These are phyloP conservation scores for Leccinum arenicola DNA, from an alignment of 768 basidiomycete genomes.

Conservation along the genomic window DNA sequence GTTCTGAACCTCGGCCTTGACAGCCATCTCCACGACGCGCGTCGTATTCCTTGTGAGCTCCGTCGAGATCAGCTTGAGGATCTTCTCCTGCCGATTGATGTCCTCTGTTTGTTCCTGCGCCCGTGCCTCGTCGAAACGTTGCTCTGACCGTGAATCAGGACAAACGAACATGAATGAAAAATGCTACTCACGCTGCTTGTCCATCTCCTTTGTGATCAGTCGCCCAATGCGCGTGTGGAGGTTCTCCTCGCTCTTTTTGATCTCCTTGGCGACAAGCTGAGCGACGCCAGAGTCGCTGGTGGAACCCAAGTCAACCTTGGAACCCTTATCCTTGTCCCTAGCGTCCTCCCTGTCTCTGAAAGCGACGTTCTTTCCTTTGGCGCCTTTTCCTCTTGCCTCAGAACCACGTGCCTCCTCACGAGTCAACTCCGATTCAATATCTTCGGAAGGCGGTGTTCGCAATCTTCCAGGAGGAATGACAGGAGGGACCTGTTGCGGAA, in stretches of 20 bases:
- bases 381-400: slow-evolving; percentile 51
- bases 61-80: slow-evolving; percentile 82
- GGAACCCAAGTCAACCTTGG: slow-evolving; percentile 25
- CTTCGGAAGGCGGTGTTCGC: slow-evolving; percentile 74
- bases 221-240: slow-evolving; percentile 75
- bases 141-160: slow-evolving; percentile 47
- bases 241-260: slow-evolving; percentile 79
- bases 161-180: not conserved
- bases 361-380: slow-evolving; percentile 55
- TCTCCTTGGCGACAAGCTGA: slow-evolving; percentile 67
- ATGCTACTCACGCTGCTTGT: slow-evolving; percentile 73
- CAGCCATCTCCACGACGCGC: slow-evolving; percentile 84
- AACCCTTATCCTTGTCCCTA: slow-evolving; percentile 35
- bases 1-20: slow-evolving; percentile 80
- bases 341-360: slow-evolving; percentile 60
- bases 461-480: slow-evolving; percentile 41
- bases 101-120: slow-evolving; percentile 76
- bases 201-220: slow-evolving; percentile 82
- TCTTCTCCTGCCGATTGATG: slow-evolving; percentile 83
- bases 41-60: slow-evolving; percentile 87
- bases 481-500: slow-evolving; percentile 14
- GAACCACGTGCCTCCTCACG: slow-evolving; percentile 54
- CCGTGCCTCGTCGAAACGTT: slow-evolving; percentile 81
- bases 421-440: slow-evolving; percentile 61
- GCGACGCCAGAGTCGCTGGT: slow-evolving; percentile 56